Evolutionary conservation across 352 stramenopile genomes (phyloP), one percentile per base, ranked within the genome.

Genomic region (Pythium insidiosum): DNA sequence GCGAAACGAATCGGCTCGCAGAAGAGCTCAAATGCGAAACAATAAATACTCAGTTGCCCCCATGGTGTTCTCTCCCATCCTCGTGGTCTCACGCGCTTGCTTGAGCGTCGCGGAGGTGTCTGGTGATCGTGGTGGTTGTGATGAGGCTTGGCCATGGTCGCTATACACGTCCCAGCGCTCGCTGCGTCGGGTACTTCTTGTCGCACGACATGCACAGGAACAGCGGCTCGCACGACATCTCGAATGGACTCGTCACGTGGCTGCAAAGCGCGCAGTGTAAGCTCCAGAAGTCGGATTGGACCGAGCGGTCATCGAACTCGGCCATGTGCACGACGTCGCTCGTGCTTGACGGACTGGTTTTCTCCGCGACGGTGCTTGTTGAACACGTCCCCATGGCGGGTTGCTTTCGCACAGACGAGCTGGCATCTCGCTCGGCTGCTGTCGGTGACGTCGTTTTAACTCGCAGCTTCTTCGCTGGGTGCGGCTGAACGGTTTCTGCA

Each of bases 151-250:
- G n/a, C n/a, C n/a, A n/a, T n/a, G 25, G 11, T 28, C 22, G 23
- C 47, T 71, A 82, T 21, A 75, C 60, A 26, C 58, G 66, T 25
- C 71, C 64, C 1, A 88, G 66, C 37, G 71, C 56, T 38, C 77
- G 73, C 44, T 86, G 77, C 44, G 77, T 89, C 45, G 77, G 77
- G 59, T 89, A 89, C 56, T 88, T 91, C 49, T 69, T 66, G 57
- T 91, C 78, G 64, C 75, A 88, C 38, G 67, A 56, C 12, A 61
- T 57, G 19, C 75, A 87, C 9, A 91, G 50, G 49, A 87, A 86
- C 18, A 86, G 63, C 49, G 63, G 66, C 25, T 82, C 72, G 51
- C 57, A 68, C 4, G 58, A 63, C 29, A 61, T 58, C 53, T 57
- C 58, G 47, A 59, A 50, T 23, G 67, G 63, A 40, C 52, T 60